Base-by-base conservation (phyloP, 805 yeast species). In the Cyberlindnera nakhonratchasimensis region DNA sequence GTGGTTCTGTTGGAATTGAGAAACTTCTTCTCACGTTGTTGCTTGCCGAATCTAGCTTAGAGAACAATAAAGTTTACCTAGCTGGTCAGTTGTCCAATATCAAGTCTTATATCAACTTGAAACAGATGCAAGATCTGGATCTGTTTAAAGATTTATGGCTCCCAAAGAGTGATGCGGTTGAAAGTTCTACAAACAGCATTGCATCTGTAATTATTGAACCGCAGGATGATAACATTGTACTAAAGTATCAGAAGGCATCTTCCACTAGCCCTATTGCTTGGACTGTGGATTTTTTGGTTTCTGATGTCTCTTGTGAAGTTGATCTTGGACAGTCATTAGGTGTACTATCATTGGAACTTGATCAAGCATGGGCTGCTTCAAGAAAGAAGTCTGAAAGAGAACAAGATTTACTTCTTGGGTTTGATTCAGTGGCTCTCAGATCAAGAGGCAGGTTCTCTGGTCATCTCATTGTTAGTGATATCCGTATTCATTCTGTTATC, bases 301-400 rank as follows among this genome's bases (percentile, higher is more conserved):
- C 69, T 0, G 75, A 77, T 43, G 63, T 81, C 2, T 59, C 65
- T 0, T 72, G 82, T 5, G 72, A 69, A 23, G 77, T 87, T 18
- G 95, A 89, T 52, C 70, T 91, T 46, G 98, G 98, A 0, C 84
- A 85, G 32, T 79, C 96, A 0, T 64, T 91, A 28, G 97, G 98
- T 16, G 70, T 76, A 12, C 59, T 86, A 34, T 65, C 71, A 2
- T 61, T 86, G 6, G 61, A 60, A 0, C 48, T 86, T 20, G 83
- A 80, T 40, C 67, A 75, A 24, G 60, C 80, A 6, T 87, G 95
- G 91, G 70, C 79, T 1, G 70, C 81, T 0, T 76, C 90, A 0
- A 74, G 79, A 43, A 88, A 86, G 53, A 69, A 77, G 3, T 66
- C 78, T 2, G 74, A 75, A 39, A 80, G 87, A 80, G 81, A 82